Evolutionary conservation across 1,284 basidiomycete genomes (phyloP).

Genomic region (Farysia itapuensis): DNA sequence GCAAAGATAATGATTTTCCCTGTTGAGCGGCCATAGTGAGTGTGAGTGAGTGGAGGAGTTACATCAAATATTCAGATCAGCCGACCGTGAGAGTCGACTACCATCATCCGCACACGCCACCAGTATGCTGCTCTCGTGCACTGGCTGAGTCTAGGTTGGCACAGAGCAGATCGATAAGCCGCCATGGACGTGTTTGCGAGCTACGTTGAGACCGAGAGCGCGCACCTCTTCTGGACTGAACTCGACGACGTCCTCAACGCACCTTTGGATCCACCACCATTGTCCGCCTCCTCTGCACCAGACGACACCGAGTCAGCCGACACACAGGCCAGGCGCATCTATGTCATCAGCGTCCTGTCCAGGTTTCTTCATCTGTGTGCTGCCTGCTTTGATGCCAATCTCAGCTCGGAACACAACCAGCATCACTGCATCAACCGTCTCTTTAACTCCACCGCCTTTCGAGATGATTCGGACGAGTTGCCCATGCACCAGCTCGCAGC

Average conservation of each 20-base stretch:
- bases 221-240: slow-evolving; percentile 47
- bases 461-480: slow-evolving; percentile 5
- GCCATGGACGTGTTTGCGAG: slow-evolving; percentile 49
- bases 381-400: slow-evolving; percentile 33
- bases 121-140: no score
- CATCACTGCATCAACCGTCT: slow-evolving; percentile 42
- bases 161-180: no score
- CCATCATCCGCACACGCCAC: no score
- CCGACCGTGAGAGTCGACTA: no score
- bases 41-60: no score
- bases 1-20: no score
- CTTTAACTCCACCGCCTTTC: slow-evolving; percentile 30
- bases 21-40: no score
- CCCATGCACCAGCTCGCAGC: slow-evolving; percentile 31
- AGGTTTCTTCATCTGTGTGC: slow-evolving; percentile 48
- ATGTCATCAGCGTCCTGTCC: slow-evolving; percentile 18
- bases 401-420: slow-evolving; percentile 31
- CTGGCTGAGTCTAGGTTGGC: no score
- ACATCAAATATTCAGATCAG: no score
- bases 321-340: slow-evolving; percentile 21
- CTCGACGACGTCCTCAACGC: slow-evolving; percentile 48
- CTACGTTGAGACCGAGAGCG: slow-evolving; percentile 34
- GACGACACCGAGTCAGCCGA: neutral
- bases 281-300: neutral
- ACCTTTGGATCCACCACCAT: slow-evolving; percentile 11